Conservation (phyloP, 1,284 basidiomycete genomes). For the Leccinum colubrinum region DNA sequence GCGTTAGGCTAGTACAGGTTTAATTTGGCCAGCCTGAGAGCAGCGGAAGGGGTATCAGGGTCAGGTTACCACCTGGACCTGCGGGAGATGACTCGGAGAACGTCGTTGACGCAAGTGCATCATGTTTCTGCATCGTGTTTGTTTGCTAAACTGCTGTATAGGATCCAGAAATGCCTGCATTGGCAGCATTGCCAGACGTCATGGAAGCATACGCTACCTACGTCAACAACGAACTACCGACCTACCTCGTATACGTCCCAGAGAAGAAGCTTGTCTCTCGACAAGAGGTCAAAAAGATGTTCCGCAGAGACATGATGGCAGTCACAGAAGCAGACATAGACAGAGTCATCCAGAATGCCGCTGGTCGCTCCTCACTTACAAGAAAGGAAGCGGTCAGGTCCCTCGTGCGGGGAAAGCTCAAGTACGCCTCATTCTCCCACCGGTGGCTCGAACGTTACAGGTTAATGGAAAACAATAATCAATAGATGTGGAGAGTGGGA, state of each 20-base stretch:
- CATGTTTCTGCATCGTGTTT: neutral
- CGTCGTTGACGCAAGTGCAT: conserved; percentile 14
- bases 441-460: conserved; percentile 55
- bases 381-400: conserved; percentile 27
- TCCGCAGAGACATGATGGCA: conserved; percentile 23
- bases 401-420: conserved; percentile 48
- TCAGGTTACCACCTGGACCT: conserved; percentile 25
- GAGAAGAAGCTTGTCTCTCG: conserved; percentile 30
- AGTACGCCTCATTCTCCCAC: conserved; percentile 54
- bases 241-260: conserved; percentile 29
- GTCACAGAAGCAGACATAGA: conserved; percentile 28
- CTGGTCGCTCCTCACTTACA: conserved; percentile 42
- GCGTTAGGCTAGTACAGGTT: neutral
- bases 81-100: conserved; percentile 2
- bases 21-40: no score
- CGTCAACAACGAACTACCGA: conserved; percentile 32
- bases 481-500: conserved; percentile 31
- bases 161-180: conserved; percentile 12
- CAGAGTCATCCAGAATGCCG: conserved; percentile 31
- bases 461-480: conserved; percentile 30
- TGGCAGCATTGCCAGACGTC: conserved; percentile 21
- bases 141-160: conserved; percentile 9
- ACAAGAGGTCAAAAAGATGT: conserved; percentile 31
- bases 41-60: conserved; percentile 16
- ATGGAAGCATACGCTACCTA: conserved; percentile 22